Conservation (phyloP, 1,139 yeast genomes). For the Pneumocystis wakefieldiae region DNA sequence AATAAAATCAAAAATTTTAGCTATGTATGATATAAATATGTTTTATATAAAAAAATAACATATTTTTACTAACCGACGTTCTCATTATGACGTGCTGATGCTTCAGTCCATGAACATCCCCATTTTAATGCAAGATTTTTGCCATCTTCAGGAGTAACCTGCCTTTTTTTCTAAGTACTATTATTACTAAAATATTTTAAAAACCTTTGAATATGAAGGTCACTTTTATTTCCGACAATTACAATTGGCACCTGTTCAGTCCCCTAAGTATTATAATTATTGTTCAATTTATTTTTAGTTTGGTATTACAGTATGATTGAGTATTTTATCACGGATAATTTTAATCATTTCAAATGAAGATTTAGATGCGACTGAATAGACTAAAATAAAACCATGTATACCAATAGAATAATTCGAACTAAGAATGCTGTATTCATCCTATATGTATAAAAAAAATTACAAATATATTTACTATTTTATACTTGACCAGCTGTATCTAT, state of each 20-base stretch:
- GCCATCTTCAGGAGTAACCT: constrained; percentile 54
- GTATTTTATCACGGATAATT: constrained; percentile 68
- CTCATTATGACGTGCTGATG: constrained; percentile 62
- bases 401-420: constrained; percentile 74
- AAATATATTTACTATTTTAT: not conserved
- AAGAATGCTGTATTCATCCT: constrained; percentile 72
- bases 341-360: constrained; percentile 67
- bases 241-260: constrained; percentile 63
- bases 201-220: constrained; percentile 21
- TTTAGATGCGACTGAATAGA: constrained; percentile 68
- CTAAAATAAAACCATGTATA: constrained; percentile 69
- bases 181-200: constrained; percentile 6
- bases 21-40: constrained; percentile 3
- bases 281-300: not conserved
- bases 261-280: constrained; percentile 27
- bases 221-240: constrained; percentile 73
- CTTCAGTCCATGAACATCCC: constrained; percentile 56
- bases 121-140: constrained; percentile 46
- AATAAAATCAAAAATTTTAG: constrained; percentile 46
- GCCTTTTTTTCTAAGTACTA: constrained; percentile 20
- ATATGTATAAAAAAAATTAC: constrained; percentile 9
- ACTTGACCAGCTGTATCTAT: constrained; percentile 83
- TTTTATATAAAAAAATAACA: not conserved
- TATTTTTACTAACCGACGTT: constrained; percentile 33
- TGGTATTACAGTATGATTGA: constrained; percentile 38